A percentile compares a stretch with the other conserved stretches of the same genome.
These are phyloP conservation scores for Ceratocystis ficicola DNA, from an alignment of 2,329 filamentous ascomycete species.

Conservation along the genomic window DNA sequence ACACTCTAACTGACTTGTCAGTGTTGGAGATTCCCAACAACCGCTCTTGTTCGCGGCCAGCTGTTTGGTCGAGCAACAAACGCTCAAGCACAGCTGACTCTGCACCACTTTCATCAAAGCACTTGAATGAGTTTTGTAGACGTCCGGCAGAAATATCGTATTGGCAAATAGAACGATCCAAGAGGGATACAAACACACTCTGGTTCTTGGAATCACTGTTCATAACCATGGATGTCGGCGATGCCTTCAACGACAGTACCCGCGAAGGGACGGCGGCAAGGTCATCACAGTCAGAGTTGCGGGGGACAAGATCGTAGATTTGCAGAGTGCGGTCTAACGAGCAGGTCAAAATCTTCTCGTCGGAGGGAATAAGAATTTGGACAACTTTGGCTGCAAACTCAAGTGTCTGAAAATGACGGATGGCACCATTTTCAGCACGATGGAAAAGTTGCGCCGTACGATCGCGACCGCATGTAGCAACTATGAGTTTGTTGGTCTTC, in stretches of 20 bases:
- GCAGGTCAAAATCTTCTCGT: slow-evolving; percentile 68
- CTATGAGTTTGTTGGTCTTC: slow-evolving; percentile 43
- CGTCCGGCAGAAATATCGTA: slow-evolving; percentile 57
- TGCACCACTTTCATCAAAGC: slow-evolving; percentile 62
- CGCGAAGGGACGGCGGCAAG: slow-evolving; percentile 66
- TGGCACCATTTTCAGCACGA: slow-evolving; percentile 38
- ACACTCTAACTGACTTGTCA: slow-evolving; percentile 88
- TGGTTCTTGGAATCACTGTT: slow-evolving; percentile 45
- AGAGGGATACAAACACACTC: slow-evolving; percentile 43
- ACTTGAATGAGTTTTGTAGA: slow-evolving; percentile 63
- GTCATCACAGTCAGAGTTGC: slow-evolving; percentile 50
- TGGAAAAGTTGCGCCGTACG: slow-evolving; percentile 87
- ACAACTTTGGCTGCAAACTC: slow-evolving; percentile 84
- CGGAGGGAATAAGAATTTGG: slow-evolving; percentile 59
- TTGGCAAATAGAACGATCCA: slow-evolving; percentile 49
- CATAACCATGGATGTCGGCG: slow-evolving; percentile 72
- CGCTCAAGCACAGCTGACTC: slow-evolving; percentile 78
- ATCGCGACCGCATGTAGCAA: slow-evolving; percentile 78
- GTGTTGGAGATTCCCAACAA: slow-evolving; percentile 84
- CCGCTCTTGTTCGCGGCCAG: slow-evolving; percentile 46
- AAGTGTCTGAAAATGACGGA: slow-evolving; percentile 79
- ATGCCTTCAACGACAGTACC: slow-evolving; percentile 71
- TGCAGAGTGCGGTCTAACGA: slow-evolving; percentile 82
- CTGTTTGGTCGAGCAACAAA: slow-evolving; percentile 51
- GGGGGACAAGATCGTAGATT: slow-evolving; percentile 63